Percentiles rank a stretch among this genome's conserved stretches.
phyloP scores from a whole-genome alignment of 768 basidiomycete genomes.

The Solioccasus polychromus region DNA sequence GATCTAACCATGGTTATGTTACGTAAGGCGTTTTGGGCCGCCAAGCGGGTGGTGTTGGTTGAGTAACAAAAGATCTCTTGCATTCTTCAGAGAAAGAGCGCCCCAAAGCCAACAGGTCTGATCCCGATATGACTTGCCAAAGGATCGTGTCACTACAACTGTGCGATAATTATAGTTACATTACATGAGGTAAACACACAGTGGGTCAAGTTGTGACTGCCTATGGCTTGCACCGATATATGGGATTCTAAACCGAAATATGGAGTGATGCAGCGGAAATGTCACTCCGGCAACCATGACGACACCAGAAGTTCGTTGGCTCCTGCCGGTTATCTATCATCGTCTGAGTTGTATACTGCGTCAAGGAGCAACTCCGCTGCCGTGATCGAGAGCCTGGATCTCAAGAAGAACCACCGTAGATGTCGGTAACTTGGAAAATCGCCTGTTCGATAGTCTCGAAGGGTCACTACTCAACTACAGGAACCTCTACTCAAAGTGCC shows the following conservation, averaged over 20 bases:
- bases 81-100: too few relatives aligned
- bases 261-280: constrained; percentile 3
- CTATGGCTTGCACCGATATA: constrained; percentile 1
- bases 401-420: neutral
- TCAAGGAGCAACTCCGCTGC: constrained; percentile 10
- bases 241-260: neutral
- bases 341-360: neutral
- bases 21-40: neutral
- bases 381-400: constrained; percentile 14
- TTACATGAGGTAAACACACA: constrained; percentile 9
- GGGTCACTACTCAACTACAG: neutral
- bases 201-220: neutral
- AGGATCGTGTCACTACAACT: neutral
- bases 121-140: constrained; percentile 8
- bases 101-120: too few relatives aligned
- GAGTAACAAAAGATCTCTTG: too few relatives aligned
- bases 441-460: constrained; percentile 20
- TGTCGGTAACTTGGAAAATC: constrained; percentile 21
- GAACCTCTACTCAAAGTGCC: neutral
- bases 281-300: constrained; percentile 10
- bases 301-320: neutral
- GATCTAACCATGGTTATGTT: neutral
- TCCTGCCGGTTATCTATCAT: constrained; percentile 17
- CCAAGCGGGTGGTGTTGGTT: too few relatives aligned
- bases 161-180: constrained; percentile 1